These are phyloP conservation scores for Porphyridium purpureum DNA, from an alignment of 23 red algal species.

Conservation along the genomic window DNA sequence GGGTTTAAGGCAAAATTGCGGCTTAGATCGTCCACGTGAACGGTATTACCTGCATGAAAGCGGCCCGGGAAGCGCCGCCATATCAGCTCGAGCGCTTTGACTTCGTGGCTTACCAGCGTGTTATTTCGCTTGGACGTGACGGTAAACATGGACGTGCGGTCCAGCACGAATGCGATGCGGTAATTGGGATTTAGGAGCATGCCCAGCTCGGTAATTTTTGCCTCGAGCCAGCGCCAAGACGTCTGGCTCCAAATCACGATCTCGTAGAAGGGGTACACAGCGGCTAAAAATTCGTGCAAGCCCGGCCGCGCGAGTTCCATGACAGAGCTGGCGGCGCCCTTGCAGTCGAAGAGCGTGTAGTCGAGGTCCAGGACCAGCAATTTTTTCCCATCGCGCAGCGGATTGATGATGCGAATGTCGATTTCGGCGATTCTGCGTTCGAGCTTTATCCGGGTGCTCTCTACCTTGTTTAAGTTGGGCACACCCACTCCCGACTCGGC, in stretches of 20 bases:
- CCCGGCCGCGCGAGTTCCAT: slow-evolving; percentile 45
- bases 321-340: background rate
- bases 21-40: slow-evolving; percentile 73
- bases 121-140: slow-evolving; percentile 4
- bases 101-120: slow-evolving; percentile 19
- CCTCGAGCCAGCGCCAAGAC: slow-evolving; percentile 82
- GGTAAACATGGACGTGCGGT: slow-evolving; percentile 54
- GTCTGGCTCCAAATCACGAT: slow-evolving; percentile 85
- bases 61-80: slow-evolving; percentile 41
- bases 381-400: slow-evolving; percentile 23
- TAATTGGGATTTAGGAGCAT: slow-evolving; percentile 49
- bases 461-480: background rate
- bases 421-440: background rate
- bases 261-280: slow-evolving; percentile 58
- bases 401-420: slow-evolving; percentile 24
- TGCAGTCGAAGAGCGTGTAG: slow-evolving; percentile 51
- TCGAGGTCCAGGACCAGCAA: slow-evolving; percentile 72
- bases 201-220: slow-evolving; percentile 62
- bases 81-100: slow-evolving; percentile 71
- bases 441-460: too few species aligned
- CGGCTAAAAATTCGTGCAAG: slow-evolving; percentile 46
- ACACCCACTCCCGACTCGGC: background rate
- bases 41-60: slow-evolving; percentile 36
- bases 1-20: slow-evolving; percentile 82
- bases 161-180: slow-evolving; percentile 63